Evolutionary conservation across 2,329 filamentous ascomycete genomes (phyloP), one percentile per base, ranked within the genome.

Genomic region (Verruconis gallopava): DNA sequence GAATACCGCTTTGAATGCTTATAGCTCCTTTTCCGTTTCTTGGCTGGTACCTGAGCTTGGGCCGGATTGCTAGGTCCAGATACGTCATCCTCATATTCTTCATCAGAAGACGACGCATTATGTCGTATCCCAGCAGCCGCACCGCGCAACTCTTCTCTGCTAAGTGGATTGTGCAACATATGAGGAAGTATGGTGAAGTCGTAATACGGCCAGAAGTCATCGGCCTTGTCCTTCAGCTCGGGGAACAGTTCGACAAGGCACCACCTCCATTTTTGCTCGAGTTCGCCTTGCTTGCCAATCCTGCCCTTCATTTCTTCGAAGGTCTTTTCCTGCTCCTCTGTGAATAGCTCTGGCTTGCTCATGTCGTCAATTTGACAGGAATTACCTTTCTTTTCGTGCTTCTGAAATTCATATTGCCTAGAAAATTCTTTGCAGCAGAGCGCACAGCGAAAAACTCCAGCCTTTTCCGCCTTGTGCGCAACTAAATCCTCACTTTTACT

Each of bases 291-390:
- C 25, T 30, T 30, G 25, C 25, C 25, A 30, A 9, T n/a, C n/a
- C n/a, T 30, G 25, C n/a, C n/a, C 25, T 30, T 30, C 25, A 30
- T 30, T n/a, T 30, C n/a, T n/a, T 30, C n/a, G 25, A 30, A 30
- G 25, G 25, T 30, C 25, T 30, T n/a, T 30, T 30, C 25, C n/a
- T 30, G 25, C 25, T 30, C 25, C n/a, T 30, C 25, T 9, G 25
- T 30, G 25, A 30, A 30, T n/a, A 30, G n/a, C 9, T n/a, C 25
- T n/a, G 25, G 25, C 25, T 30, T 30, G 25, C n/a, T n/a, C 25
- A 30, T 30, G 9, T 30, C 25, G 25, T 30, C 25, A 9, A 30
- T n/a, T n/a, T n/a, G 6, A 30, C 25, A 30, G n/a, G 25, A 9
- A n/a, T n/a, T n/a, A 30, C 9, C 25, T n/a, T 30, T n/a, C 25